Conservation (phyloP, 73 alveolate genomes). For the Breviolum minutum region DNA sequence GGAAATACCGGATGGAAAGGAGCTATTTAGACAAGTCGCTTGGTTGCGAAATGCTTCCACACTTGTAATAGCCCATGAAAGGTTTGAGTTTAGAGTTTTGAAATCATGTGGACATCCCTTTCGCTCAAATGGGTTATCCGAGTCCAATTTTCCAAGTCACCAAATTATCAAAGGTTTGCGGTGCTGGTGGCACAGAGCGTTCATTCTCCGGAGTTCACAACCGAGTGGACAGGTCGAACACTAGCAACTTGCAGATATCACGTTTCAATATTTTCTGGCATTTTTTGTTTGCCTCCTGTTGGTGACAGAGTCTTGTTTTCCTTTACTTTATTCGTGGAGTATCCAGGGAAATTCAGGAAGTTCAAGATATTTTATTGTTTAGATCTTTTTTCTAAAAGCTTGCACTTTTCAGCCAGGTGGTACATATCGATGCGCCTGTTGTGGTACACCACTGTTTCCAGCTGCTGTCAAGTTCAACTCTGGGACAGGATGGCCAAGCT, state of each 20-base stretch:
- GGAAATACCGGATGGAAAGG: slow-evolving; percentile 63
- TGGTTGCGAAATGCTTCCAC: background rate
- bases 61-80: background rate
- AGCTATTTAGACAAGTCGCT: slow-evolving; percentile 18
- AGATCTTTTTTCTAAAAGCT: background rate
- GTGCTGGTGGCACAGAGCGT: slow-evolving; percentile 82
- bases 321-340: too few species aligned
- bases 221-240: background rate
- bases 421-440: slow-evolving; percentile 96
- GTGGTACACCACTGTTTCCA: slow-evolving; percentile 96
- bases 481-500: slow-evolving; percentile 97
- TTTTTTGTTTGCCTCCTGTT: background rate
- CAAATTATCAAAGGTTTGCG: slow-evolving; percentile 37
- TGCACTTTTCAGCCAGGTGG: slow-evolving; percentile 58
- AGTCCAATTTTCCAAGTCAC: background rate
- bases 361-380: background rate
- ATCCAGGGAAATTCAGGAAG: too few species aligned
- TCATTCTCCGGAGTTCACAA: slow-evolving; percentile 61
- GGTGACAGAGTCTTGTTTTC: too few species aligned
- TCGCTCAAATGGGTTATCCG: background rate
- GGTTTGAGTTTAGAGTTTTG: background rate
- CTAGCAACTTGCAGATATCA: background rate
- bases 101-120: background rate
- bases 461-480: slow-evolving; percentile 96
- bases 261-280: background rate